Base-by-base conservation (phyloP, 2,329 filamentous ascomycete genomes). In the Metarhizium rileyi region DNA sequence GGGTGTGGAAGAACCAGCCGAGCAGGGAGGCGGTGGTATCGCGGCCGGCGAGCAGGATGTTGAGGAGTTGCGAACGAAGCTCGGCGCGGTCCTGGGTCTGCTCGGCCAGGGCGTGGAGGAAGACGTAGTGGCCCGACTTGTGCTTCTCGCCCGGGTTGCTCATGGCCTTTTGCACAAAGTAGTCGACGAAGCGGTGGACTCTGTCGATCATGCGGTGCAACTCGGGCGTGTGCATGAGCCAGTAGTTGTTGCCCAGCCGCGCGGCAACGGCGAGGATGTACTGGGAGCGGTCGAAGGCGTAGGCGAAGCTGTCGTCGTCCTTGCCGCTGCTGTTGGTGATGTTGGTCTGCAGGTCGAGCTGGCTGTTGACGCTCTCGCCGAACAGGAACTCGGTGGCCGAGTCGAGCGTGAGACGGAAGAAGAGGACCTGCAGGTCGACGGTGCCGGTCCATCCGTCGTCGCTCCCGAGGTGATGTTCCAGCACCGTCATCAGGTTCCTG, bases 121-220 rank as follows among this genome's bases (percentile, higher is more conserved):
- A 65, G 36, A 65, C 54, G 36, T 66, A 66, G 30, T 56, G 55
- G 23, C 52, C 49, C 12, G 53, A 49, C 6, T 45, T 23, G 46
- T 52, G 50, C 30, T 44, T 40, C 55, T 30, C 59, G 48, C 12
- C 51, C n/a, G 35, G 35, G 18, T 47, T 27, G 66, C 38, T 70
- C 63, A 52, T 85, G 67, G 14, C 81, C 72, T 50, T 71, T 48
- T 80, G 75, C 53, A 87, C 84, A 63, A 79, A 87, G n/a, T 74
- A 76, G 55, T 80, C 74, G 16, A 87, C 76, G 60, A 87, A 89
- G 9, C 73, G 64, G 59, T 89, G 80, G 63, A 88, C 77, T n/a
- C 74, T 68, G 28, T 76, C 73, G 47, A 87, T 82, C 10, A 83
- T 77, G 50, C 80, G 76, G 52, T 70, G 72, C 62, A 88, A 88